Conservation (phyloP, 2,329 filamentous ascomycete species). For the Diaporthe destruens region DNA sequence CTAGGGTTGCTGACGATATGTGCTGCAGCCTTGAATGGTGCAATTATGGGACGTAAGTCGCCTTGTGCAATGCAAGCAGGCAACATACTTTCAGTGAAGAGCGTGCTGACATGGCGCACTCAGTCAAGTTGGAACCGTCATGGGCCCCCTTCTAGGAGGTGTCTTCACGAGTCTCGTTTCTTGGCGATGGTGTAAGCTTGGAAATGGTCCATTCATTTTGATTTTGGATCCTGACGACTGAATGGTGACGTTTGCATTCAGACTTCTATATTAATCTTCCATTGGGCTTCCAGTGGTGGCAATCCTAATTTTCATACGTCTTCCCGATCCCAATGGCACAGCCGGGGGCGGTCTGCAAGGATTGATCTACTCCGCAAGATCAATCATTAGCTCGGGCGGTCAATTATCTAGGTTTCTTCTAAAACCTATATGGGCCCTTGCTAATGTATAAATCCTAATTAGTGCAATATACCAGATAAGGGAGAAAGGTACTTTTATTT, state of each 20-base stretch:
- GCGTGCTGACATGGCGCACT: neutral
- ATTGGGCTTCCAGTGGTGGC: conserved; percentile 1
- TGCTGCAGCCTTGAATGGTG: neutral
- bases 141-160: neutral
- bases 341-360: neutral
- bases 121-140: conserved; percentile 8
- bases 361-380: neutral
- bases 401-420: neutral
- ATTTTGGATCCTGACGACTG: neutral
- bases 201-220: neutral
- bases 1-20: neutral
- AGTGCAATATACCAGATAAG: too few relatives aligned
- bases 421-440: too few relatives aligned
- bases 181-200: conserved; percentile 11
- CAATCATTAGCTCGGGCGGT: neutral
- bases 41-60: neutral
- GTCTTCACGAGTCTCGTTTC: conserved; percentile 1
- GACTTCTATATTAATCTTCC: conserved; percentile 17
- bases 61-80: neutral
- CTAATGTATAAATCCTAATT: too few relatives aligned
- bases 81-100: neutral
- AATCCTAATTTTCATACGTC: conserved; percentile 1
- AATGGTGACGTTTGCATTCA: neutral
- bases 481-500: too few relatives aligned
- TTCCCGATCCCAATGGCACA: neutral